Base-by-base conservation (phyloP, 129 eudicot species). In the Apium graveolens region DNA sequence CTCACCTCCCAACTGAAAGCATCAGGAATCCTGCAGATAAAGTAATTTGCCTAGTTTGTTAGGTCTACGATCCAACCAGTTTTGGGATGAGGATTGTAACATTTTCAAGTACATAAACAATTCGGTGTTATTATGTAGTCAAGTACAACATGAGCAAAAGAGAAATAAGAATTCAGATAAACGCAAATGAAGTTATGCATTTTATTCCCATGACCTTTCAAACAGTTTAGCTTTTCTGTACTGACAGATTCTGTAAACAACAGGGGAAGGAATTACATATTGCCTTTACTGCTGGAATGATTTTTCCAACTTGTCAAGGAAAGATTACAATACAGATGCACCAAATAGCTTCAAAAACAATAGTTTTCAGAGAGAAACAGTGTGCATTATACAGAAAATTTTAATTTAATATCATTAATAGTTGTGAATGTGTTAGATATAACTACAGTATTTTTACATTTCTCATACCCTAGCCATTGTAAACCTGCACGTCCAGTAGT, bases 1-100 rank as follows among this genome's bases (percentile, higher is more conserved):
- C 43, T 82, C 66, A 77, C 60, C 35, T 27, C 85, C 29, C 66
- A 16, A 8, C 42, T 77, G 44, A 39, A 55, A 38, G n/a, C 5
- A 1, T 41, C 29, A 11, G 42, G 46, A 35, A 66, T 63, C 37
- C 72, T 66, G 72, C 39, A 66, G 18, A 66, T 4, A 66, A 66
- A 62, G 35, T 7, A 18, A n/a, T 7, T 5, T 21, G 63, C 18
- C 32, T 24, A 24, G 39, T 34, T 34, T 68, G 6, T 17, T 27
- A 27, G 7, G 70, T 12, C 37, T 29, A 27, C 5, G 70, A 32
- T 62, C 70, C 35, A 2, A 27, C 18, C n/a, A 32, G 18, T 34
- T 68, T 34, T 68, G 73, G 24, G 43, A 68, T 34, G 41, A 68
- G 73, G 39, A 62, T 27, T 29, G 6, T 62, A 62, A 62, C 69